Base-by-base conservation (phyloP, 2,329 filamentous ascomycete genomes). In the Scedosporium dehoogii region DNA sequence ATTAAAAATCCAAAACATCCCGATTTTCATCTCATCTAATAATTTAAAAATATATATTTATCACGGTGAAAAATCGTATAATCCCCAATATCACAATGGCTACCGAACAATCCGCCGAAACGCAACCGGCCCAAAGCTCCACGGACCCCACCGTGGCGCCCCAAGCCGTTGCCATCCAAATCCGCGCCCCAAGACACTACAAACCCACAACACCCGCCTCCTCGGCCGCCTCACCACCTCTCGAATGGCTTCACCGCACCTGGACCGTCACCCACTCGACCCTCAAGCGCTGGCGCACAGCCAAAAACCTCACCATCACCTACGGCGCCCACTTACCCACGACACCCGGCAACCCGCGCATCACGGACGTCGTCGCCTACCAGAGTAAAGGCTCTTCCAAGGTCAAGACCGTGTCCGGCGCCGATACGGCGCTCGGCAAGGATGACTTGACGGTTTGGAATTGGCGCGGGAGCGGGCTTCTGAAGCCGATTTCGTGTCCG, bases 231-330 rank as follows among this genome's bases (percentile, higher is more conserved):
- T 25, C 77, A 1, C 85, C 86, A 4, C 70, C 81, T 2, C 72
- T 85, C 27, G 73, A 80, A 63, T 89, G 83, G 80, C 81, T 91
- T 56, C 74, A 79, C 60, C 79, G 86, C 64, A 89, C 84, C 64
- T 92, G 89, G 89, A 76, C 82, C 68, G 87, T 92, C 63, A 90
- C 88, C 10, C 87, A 91, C 75, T 89, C 86, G 4, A 90, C 88
- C 4, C 83, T 92, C 10, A 76, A 83, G 65, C 92, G 94, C 88
- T 96, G 91, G 91, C 85, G 85, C 68, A 82, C 83, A 57, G 87
- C 89, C 61, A 87, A 86, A 71, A 94, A 94, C 74, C 90, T 96
- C 14, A 82, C 83, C 69, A 93, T 96, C 72, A 88, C 85, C 41
- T 96, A 96, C 79, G 82, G 75, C 9, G 73, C 81, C 0, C 79